These are phyloP conservation scores for Colletotrichum acutatum DNA, from an alignment of 2,329 filamentous ascomycete genomes.

Conservation along the genomic window DNA sequence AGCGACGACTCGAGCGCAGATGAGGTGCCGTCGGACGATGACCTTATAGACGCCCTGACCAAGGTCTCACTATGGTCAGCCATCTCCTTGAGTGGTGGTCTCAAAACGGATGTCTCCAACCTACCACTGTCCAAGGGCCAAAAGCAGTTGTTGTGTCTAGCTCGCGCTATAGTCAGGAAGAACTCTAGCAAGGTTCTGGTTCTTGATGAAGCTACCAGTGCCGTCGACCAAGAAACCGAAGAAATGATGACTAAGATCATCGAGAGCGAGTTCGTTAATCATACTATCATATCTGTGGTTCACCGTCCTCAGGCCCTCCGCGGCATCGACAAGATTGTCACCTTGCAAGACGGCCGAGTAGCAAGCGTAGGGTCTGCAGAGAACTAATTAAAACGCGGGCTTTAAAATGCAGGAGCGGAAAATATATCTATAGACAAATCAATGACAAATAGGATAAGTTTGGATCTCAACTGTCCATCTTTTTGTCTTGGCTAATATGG, in stretches of 20 bases:
- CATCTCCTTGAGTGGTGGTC: constrained; percentile 27
- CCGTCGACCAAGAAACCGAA: constrained; percentile 55
- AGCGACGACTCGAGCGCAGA: neutral
- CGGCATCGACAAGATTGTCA: constrained; percentile 5
- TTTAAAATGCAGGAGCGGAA: too few species aligned
- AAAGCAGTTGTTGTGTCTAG: constrained; percentile 41
- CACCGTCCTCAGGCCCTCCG: constrained; percentile 39
- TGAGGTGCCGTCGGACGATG: constrained; percentile 27
- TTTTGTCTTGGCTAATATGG: neutral
- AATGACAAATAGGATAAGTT: neutral
- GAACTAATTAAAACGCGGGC: neutral
- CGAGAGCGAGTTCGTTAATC: constrained; percentile 36
- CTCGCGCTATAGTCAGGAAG: constrained; percentile 35
- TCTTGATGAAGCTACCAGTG: constrained; percentile 76
- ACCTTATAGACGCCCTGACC: constrained; percentile 30
- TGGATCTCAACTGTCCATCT: neutral
- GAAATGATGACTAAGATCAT: constrained; percentile 35
- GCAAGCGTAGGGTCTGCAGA: neutral
- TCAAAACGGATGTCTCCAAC: constrained; percentile 34
- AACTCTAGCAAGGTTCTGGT: constrained; percentile 62
- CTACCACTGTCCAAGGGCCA: constrained; percentile 38
- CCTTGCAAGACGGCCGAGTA: constrained; percentile 19
- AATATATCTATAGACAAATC: neutral
- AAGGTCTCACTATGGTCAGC: constrained; percentile 37
- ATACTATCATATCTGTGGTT: constrained; percentile 41